Evolutionary conservation across 2,329 filamentous ascomycete species (phyloP), one percentile per base, ranked within the genome.

Genomic region (Neofusicoccum sp.): DNA sequence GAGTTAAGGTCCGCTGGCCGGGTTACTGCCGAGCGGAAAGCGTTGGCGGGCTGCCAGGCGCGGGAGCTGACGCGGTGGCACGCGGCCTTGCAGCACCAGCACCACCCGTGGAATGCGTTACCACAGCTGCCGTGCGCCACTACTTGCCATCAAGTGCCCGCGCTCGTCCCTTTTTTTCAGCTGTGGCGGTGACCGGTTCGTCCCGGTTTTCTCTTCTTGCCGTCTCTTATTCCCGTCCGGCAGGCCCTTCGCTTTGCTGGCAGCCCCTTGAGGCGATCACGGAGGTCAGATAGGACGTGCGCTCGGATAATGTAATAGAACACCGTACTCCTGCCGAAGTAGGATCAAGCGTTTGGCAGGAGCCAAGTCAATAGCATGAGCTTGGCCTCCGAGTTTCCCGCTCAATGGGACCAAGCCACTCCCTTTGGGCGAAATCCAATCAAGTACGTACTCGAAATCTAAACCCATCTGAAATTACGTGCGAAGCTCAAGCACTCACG

Each of bases 51-150:
- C 43, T 39, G 33, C 33, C 28, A 11, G 16, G 16, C 33, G 41
- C 56, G 37, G 54, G 41, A 58, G 54, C 54, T 58, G 54, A 58
- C 54, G 54, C 54, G 54, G 54, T 58, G 54, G 54, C 54, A 58
- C 41, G 54, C 54, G 54, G 54, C 54, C 41, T 43, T 12, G 34
- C 29, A n/a, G 22, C 22, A 22, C 22, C 41, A 44, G 36, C 31
- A 39, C 52, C 28, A 56, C n/a, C 54, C 28, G 31, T 36, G 41
- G 54, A 58, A 44, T 44, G 54, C 22, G 22, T 22, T 22, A 22
- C 22, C 22, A 22, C 22, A 22, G 22, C 22, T 22, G 22, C 22
- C 22, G 22, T 22, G 22, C 36, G 54, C 29, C 29, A 37, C 54
- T n/a, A n/a, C 41, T n/a, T 43, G 41, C 41, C 41, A 43, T 22